A percentile compares a stretch with the other conserved stretches of the same genome.
Evolutionary conservation across 345 rosid genomes (phyloP).

Genomic region (Populus nigra): DNA sequence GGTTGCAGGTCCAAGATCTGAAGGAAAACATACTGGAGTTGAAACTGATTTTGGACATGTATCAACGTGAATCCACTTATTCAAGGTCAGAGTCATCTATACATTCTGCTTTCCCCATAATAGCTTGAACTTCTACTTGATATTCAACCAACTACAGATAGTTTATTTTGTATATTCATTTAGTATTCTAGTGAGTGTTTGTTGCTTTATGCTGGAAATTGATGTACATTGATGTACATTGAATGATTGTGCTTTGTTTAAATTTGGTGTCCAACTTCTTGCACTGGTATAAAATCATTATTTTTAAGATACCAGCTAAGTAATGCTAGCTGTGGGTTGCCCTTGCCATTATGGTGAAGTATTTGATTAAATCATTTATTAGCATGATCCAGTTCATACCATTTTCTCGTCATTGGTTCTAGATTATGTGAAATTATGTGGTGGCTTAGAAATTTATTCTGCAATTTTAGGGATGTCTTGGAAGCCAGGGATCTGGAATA

Average conservation of each 20-base stretch:
- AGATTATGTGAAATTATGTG: slow-evolving; percentile 7
- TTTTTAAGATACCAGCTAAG: background rate
- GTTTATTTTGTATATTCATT: background rate
- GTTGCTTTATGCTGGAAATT: background rate
- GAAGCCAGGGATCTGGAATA: slow-evolving; percentile 76
- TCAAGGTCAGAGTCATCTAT: slow-evolving; percentile 46
- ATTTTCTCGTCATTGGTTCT: slow-evolving; percentile 2
- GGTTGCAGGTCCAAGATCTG: slow-evolving; percentile 67
- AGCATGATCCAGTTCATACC: background rate
- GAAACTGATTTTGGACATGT: slow-evolving; percentile 84
- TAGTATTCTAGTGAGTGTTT: background rate
- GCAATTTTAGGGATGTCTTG: slow-evolving; percentile 54
- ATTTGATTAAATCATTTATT: background rate
- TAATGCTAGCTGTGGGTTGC: background rate
- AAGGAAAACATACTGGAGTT: slow-evolving; percentile 66
- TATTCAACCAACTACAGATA: background rate
- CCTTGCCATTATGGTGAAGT: background rate
- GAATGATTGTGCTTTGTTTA: background rate
- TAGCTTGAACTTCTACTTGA: background rate
- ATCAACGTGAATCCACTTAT: slow-evolving; percentile 68
- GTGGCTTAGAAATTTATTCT: slow-evolving; percentile 7
- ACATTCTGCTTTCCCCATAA: background rate
- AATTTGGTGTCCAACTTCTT: background rate
- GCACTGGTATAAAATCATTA: background rate
- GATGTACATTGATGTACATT: background rate